Evolutionary conservation across 805 yeast species (phyloP), one percentile per base, ranked within the genome.

Genomic region (Ascoidea rubescens): DNA sequence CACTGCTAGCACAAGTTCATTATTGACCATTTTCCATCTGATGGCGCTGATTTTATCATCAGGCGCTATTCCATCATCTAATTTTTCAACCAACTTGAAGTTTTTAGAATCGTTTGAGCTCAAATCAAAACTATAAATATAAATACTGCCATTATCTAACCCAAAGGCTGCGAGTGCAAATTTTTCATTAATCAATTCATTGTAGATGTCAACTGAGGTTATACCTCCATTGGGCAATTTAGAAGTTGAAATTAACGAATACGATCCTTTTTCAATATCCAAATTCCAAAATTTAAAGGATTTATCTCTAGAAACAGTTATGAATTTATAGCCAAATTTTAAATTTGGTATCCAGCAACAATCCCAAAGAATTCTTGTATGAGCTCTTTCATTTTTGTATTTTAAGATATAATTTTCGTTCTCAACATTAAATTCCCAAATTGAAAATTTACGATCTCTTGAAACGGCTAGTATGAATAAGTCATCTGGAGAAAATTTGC

Each of bases 361-460:
- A 68, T 93, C 98, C 99, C 99, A 95, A 47, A 93, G 79, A 59
- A 93, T 91, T 66, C 97, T 79, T 1, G 84, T 66, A 62, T 95
- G 99, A 0, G 96, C 96, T 63, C 84, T 87, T 43, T 78, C 78
- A 52, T 76, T 73, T 17, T 67, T 58, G 48, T 53, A 54, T 32
- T 59, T 62, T 52, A 78, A 65, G 17, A 67, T 63, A 55, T 77
- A 75, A 21, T 65, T 64, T 47, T 72, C 68, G 12, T 60, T 58
- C 16, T 63, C 69, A 37, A 67, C 62, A 17, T 60, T 54, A 53
- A 78, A 68, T 56, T 48, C 69, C 91, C 96, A 91, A 37, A 91
- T 61, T 31, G 88, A 80, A 68, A 84, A 80, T 61, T 79, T 83
- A 58, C 99, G 78, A 70, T 93, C 99, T 63, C 99, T 82, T 37